Percentiles rank a stretch among this genome's conserved stretches.
phyloP scores from a whole-genome alignment of 2,329 filamentous ascomycete genomes.

The Nannizzia gypsea region DNA sequence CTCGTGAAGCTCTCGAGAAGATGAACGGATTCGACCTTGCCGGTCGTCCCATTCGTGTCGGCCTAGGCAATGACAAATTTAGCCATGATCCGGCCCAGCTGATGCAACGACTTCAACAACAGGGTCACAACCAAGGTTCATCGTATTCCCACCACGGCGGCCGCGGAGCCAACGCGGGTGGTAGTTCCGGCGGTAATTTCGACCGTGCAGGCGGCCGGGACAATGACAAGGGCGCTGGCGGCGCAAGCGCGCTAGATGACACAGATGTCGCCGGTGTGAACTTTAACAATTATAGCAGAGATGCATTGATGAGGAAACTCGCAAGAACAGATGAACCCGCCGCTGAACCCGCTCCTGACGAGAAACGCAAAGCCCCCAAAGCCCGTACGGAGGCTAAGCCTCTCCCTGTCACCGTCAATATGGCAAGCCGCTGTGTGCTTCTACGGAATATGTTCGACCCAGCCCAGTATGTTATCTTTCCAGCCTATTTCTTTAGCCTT shows the following conservation, averaged over 20 bases:
- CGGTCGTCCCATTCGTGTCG: slow-evolving; percentile 92
- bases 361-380: slow-evolving; percentile 61
- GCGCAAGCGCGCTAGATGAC: slow-evolving; percentile 90
- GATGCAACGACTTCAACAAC: slow-evolving; percentile 79
- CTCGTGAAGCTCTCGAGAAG: slow-evolving; percentile 89
- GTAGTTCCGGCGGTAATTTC: slow-evolving; percentile 56
- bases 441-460: slow-evolving; percentile 94
- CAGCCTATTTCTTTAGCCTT: not conserved
- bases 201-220: slow-evolving; percentile 83
- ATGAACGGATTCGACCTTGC: slow-evolving; percentile 99
- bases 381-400: slow-evolving; percentile 69
- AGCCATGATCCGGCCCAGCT: slow-evolving; percentile 83
- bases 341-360: slow-evolving; percentile 45
- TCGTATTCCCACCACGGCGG: slow-evolving; percentile 83
- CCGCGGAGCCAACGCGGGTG: slow-evolving; percentile 70
- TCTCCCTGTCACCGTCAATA: slow-evolving; percentile 73
- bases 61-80: slow-evolving; percentile 99
- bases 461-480: slow-evolving; percentile 58
- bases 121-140: slow-evolving; percentile 67
- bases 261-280: slow-evolving; percentile 97
- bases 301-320: slow-evolving; percentile 97
- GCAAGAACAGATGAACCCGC: slow-evolving; percentile 80
- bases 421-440: slow-evolving; percentile 85
- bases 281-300: slow-evolving; percentile 98
- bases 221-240: slow-evolving; percentile 73